Evolutionary conservation across 1,284 basidiomycete species (phyloP).

Genomic region (Cryptococcus depauperatus): DNA sequence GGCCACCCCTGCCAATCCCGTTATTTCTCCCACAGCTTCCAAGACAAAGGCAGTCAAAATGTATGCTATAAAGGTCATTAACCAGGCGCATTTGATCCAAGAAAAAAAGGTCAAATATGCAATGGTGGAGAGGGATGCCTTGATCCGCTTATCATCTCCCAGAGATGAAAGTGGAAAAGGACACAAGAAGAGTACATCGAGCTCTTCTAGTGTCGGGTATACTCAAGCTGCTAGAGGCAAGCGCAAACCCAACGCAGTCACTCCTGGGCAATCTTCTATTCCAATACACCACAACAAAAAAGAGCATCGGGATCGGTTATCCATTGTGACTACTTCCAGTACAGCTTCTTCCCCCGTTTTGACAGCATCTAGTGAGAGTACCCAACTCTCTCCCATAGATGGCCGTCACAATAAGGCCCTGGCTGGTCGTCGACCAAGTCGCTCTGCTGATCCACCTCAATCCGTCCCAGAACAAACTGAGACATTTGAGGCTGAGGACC

Average conservation of each 20-base stretch:
- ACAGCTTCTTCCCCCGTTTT: slow-evolving; percentile 10
- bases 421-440: slow-evolving; percentile 20
- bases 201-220: slow-evolving; percentile 22
- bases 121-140: slow-evolving; percentile 49
- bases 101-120: slow-evolving; percentile 52
- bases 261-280: background rate
- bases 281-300: background rate
- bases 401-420: slow-evolving; percentile 2
- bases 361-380: slow-evolving; percentile 1
- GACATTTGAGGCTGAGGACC: slow-evolving; percentile 2
- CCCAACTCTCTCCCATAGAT: slow-evolving; percentile 12
- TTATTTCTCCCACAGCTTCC: slow-evolving; percentile 19
- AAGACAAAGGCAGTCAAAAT: slow-evolving; percentile 17
- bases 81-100: slow-evolving; percentile 47
- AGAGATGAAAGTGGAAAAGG: slow-evolving; percentile 32
- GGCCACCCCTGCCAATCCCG: slow-evolving; percentile 4
- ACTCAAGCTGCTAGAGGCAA: slow-evolving; percentile 5
- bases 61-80: slow-evolving; percentile 51
- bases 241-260: slow-evolving; percentile 12
- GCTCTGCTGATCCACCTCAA: slow-evolving; percentile 27
- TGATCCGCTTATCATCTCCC: slow-evolving; percentile 46
- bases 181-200: slow-evolving; percentile 28
- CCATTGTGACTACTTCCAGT: slow-evolving; percentile 18
- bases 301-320: slow-evolving; percentile 14
- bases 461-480: slow-evolving; percentile 22